A percentile compares a stretch with the other conserved stretches of the same genome.
These are phyloP conservation scores for Candida gigantensis DNA, from an alignment of 1,139 yeast genomes.

Conservation along the genomic window DNA sequence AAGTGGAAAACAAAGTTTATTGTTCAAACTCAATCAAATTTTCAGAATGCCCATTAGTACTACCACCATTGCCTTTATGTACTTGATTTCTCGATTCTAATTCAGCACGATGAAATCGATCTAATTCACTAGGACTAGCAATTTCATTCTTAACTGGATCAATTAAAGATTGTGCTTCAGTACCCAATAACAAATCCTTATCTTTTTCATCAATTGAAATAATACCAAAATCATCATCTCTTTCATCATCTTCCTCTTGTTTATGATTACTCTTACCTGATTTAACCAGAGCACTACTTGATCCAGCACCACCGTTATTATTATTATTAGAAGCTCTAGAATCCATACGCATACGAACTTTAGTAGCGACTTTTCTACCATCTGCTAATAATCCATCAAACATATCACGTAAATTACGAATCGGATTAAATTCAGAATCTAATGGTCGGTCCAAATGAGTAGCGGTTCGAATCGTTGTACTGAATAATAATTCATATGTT, in stretches of 20 bases:
- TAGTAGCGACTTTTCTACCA: conserved; percentile 86
- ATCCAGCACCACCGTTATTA: conserved; percentile 13
- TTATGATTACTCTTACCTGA: conserved; percentile 22
- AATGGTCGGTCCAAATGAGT: conserved; percentile 65
- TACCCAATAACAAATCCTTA: conserved; percentile 47
- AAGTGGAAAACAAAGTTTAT: too few species aligned
- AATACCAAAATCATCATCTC: conserved; percentile 51
- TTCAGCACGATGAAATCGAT: conserved; percentile 18
- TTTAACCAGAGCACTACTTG: conserved; percentile 28
- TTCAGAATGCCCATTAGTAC: conserved; percentile 10
- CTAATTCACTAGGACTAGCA: conserved; percentile 11
- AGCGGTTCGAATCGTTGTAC: conserved; percentile 62
- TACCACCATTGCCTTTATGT: conserved; percentile 8
- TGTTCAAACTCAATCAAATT: conserved; percentile 32
- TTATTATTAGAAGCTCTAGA: conserved; percentile 45
- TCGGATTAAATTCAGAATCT: conserved; percentile 43
- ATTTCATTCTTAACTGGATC: conserved; percentile 19
- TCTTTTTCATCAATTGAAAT: conserved; percentile 49
- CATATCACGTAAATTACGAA: conserved; percentile 76
- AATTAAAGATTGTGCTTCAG: conserved; percentile 43
- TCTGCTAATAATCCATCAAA: conserved; percentile 91
- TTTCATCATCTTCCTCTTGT: conserved; percentile 45
- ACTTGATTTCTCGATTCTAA: conserved; percentile 7
- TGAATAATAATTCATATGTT: conserved; percentile 82
- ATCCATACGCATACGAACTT: conserved; percentile 85